These are phyloP conservation scores for Ceratobasidium sp. DNA, from an alignment of 1,284 basidiomycete species.

Conservation along the genomic window DNA sequence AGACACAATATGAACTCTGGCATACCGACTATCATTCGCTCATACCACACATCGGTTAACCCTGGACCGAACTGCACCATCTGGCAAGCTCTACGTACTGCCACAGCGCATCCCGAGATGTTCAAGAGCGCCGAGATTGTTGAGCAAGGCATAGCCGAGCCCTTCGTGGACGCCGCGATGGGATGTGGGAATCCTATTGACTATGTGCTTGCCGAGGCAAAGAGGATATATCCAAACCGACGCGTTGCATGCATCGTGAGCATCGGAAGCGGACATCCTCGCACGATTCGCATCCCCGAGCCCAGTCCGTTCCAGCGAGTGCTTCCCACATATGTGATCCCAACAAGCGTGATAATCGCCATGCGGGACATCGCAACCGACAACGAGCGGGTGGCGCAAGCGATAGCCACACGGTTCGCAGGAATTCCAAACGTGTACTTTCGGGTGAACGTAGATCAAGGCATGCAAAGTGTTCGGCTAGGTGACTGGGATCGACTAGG, in stretches of 20 bases:
- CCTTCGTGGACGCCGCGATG: conserved; percentile 31
- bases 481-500: conserved; percentile 6
- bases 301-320: neutral
- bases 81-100: conserved; percentile 16
- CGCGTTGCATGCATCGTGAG: conserved; percentile 20
- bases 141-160: neutral
- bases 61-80: conserved; percentile 2
- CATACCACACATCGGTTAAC: conserved; percentile 9
- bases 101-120: conserved; percentile 27
- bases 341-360: neutral
- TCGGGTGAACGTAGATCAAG: conserved; percentile 29
- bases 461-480: conserved; percentile 12
- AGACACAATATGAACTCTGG: conserved; percentile 33
- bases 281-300: conserved; percentile 4
- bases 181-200: conserved; percentile 41
- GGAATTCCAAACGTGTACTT: conserved; percentile 10
- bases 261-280: conserved; percentile 16
- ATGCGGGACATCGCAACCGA: conserved; percentile 25
- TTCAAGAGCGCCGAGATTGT: conserved; percentile 32
- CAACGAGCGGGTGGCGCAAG: conserved; percentile 17
- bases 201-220: conserved; percentile 29
- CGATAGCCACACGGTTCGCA: conserved; percentile 9
- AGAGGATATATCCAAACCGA: neutral
- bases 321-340: too few species aligned
- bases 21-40: conserved; percentile 17